phyloP scores from a whole-genome alignment of 2,329 filamentous ascomycete species.

The Cytospora piceicola region DNA sequence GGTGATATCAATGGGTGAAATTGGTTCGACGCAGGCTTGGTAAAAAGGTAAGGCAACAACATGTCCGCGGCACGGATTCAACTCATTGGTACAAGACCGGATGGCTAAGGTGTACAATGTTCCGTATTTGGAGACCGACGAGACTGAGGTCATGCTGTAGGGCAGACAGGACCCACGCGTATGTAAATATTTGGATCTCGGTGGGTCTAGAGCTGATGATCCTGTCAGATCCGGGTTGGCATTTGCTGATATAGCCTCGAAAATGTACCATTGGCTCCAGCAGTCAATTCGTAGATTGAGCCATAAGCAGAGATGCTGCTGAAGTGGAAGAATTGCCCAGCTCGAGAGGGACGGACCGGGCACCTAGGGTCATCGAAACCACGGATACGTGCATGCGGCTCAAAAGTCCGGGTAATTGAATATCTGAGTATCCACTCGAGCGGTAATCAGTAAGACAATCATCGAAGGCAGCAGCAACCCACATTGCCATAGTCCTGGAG shows the following conservation, averaged over 20 bases:
- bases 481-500: neutral
- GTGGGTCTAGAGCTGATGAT: neutral
- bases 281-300: neutral
- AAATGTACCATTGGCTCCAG: neutral
- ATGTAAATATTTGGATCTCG: too few relatives aligned
- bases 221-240: neutral
- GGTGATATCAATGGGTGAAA: neutral
- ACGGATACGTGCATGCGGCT: constrained; percentile 9
- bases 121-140: neutral
- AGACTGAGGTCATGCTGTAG: neutral
- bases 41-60: constrained; percentile 16
- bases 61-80: neutral
- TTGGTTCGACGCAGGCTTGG: constrained; percentile 3
- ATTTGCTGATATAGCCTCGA: neutral
- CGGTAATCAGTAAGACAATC: neutral
- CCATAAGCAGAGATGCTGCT: neutral
- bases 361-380: too few relatives aligned
- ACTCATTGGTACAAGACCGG: neutral
- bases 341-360: neutral
- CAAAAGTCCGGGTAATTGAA: neutral
- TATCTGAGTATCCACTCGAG: neutral
- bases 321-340: neutral
- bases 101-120: neutral
- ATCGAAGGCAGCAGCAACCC: neutral
- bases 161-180: too few relatives aligned